Percentiles rank a stretch among this genome's conserved stretches.
Conservation (phyloP, 305 asterid species). For the Petunia hybrid region DNA sequence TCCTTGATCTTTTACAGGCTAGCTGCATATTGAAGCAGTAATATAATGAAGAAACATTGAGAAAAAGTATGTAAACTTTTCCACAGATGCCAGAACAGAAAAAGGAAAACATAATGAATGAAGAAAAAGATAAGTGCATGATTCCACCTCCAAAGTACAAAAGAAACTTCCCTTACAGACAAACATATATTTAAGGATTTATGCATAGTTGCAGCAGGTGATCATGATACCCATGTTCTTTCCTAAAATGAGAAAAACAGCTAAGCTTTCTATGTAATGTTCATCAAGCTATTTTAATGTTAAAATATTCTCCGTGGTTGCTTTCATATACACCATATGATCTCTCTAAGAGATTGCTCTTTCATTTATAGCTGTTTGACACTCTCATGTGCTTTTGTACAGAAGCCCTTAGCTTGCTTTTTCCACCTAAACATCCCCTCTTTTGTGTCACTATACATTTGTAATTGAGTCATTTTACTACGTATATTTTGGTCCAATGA, state of each 20-base stretch:
- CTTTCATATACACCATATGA: neutral
- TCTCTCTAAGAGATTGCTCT: neutral
- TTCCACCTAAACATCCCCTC: neutral
- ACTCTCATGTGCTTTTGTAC: neutral
- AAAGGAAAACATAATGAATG: neutral
- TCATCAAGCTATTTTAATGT: neutral
- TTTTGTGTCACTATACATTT: no score
- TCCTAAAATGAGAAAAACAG: constrained; percentile 20
- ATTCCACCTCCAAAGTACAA: constrained; percentile 18
- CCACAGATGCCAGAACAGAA: neutral
- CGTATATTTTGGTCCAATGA: no score
- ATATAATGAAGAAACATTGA: neutral
- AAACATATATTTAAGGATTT: neutral
- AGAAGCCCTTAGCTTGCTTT: neutral
- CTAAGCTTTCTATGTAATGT: neutral
- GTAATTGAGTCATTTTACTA: no score
- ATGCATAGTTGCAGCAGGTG: neutral
- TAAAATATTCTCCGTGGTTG: neutral
- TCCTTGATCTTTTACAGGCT: constrained; percentile 32
- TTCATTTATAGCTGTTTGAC: constrained; percentile 23
- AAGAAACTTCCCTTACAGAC: constrained; percentile 28
- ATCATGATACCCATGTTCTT: constrained; percentile 29
- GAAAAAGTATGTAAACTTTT: neutral
- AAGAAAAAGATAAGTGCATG: neutral
- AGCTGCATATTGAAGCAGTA: constrained; percentile 22